Evolutionary conservation across 805 yeast species (phyloP).

Genomic region (Cyberlindnera mycetangii): DNA sequence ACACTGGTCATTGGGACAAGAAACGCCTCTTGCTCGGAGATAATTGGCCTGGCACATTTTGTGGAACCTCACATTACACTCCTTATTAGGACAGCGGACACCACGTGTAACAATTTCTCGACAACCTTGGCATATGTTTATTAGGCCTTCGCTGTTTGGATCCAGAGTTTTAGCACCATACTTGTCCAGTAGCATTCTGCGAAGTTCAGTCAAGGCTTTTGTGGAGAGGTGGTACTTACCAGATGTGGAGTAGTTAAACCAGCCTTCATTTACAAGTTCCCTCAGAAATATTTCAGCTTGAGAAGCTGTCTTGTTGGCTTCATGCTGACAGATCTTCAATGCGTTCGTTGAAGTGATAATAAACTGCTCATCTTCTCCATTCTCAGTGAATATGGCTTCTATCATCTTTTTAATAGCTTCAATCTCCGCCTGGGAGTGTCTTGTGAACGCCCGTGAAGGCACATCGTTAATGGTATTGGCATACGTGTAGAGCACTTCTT

Average conservation of each 20-base stretch:
- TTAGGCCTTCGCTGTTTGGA: slow-evolving; percentile 31
- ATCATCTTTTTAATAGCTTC: slow-evolving; percentile 39
- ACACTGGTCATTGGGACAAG: slow-evolving; percentile 35
- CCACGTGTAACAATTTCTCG: slow-evolving; percentile 54
- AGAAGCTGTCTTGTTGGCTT: slow-evolving; percentile 30
- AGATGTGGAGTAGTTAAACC: slow-evolving; percentile 40
- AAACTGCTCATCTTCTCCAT: slow-evolving; percentile 28
- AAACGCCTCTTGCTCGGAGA: slow-evolving; percentile 30
- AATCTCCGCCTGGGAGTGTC: slow-evolving; percentile 37
- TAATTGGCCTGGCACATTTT: slow-evolving; percentile 43
- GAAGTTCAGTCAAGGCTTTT: slow-evolving; percentile 46
- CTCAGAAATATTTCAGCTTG: slow-evolving; percentile 41
- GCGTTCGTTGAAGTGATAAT: slow-evolving; percentile 32
- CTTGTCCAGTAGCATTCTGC: slow-evolving; percentile 40
- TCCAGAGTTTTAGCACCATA: slow-evolving; percentile 34
- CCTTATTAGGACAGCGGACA: slow-evolving; percentile 33
- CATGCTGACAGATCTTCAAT: slow-evolving; percentile 14
- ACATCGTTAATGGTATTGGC: slow-evolving; percentile 36
- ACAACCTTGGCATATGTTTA: slow-evolving; percentile 48
- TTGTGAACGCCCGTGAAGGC: slow-evolving; percentile 33
- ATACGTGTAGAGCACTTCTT: slow-evolving; percentile 34
- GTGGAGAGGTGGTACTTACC: slow-evolving; percentile 38
- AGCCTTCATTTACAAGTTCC: slow-evolving; percentile 46
- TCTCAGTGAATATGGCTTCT: slow-evolving; percentile 33
- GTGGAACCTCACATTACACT: slow-evolving; percentile 45